These are phyloP conservation scores for cucumber (Cucumis sativus) DNA, from an alignment of 306 rosid species.

Conservation along the genomic window DNA sequence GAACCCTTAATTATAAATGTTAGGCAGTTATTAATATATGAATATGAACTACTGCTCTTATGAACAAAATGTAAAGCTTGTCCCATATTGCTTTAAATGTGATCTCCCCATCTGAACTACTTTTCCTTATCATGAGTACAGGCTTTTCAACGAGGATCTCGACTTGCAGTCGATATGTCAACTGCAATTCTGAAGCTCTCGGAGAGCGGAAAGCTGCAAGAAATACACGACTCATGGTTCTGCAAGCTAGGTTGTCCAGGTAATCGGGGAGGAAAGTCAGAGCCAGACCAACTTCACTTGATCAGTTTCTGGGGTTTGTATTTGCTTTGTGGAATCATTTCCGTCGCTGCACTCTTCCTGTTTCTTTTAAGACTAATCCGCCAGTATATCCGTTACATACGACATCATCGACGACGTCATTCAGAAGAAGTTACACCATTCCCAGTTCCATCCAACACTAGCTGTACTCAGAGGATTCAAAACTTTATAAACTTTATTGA, in stretches of 20 bases:
- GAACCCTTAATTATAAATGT: too few relatives aligned
- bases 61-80: too few relatives aligned
- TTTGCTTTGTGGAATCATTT: conserved; percentile 41
- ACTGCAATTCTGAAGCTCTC: conserved; percentile 74
- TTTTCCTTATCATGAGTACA: conserved; percentile 14
- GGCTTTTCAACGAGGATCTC: conserved; percentile 85
- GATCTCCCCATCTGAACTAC: neutral
- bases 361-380: conserved; percentile 39
- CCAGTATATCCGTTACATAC: conserved; percentile 47
- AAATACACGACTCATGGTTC: conserved; percentile 55
- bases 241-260: conserved; percentile 70
- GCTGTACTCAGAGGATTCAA: conserved; percentile 37
- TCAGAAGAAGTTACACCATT: conserved; percentile 19
- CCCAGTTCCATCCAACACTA: conserved; percentile 14
- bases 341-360: conserved; percentile 29
- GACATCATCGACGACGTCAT: conserved; percentile 25
- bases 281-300: conserved; percentile 53
- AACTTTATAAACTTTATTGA: conserved; percentile 63
- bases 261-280: conserved; percentile 23
- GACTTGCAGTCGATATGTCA: conserved; percentile 78
- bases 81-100: neutral
- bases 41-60: too few relatives aligned
- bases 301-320: conserved; percentile 88
- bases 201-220: conserved; percentile 72
- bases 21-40: too few relatives aligned